These are phyloP conservation scores for Macrophomina pseudophaseolina DNA, from an alignment of 2,329 filamentous ascomycete genomes.

Conservation along the genomic window DNA sequence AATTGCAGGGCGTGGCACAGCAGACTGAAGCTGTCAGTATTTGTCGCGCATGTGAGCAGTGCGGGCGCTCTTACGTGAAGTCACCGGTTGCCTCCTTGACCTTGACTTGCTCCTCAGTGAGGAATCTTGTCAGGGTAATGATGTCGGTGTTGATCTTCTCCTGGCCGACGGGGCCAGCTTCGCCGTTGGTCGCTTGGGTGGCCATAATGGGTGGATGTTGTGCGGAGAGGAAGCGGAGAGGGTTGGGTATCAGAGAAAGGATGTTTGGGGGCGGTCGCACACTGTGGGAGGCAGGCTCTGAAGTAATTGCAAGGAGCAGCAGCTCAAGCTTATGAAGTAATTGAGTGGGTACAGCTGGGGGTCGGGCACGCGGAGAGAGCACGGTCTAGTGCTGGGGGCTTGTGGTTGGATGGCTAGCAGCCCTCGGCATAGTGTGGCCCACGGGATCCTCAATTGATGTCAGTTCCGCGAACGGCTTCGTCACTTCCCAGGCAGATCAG, in stretches of 20 bases:
- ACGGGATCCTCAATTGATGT: slow-evolving; percentile 27
- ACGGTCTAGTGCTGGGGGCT: slow-evolving; percentile 23
- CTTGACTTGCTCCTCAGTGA: slow-evolving; percentile 95
- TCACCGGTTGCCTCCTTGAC: slow-evolving; percentile 95
- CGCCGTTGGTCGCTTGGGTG: slow-evolving; percentile 49
- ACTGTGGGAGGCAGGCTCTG: slow-evolving; percentile 3
- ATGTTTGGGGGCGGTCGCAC: slow-evolving; percentile 4
- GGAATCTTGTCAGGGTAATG: slow-evolving; percentile 90
- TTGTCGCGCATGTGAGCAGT: neutral
- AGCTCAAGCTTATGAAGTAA: slow-evolving; percentile 25
- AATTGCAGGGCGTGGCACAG: slow-evolving; percentile 98
- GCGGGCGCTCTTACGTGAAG: slow-evolving; percentile 76
- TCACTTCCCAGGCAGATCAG: slow-evolving; percentile 16
- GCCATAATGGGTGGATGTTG: slow-evolving; percentile 1
- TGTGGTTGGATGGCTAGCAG: slow-evolving; percentile 22
- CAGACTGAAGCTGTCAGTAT: slow-evolving; percentile 61
- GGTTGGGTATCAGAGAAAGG: slow-evolving; percentile 14
- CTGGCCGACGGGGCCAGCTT: slow-evolving; percentile 59
- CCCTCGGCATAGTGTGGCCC: slow-evolving; percentile 25
- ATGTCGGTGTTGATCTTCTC: slow-evolving; percentile 96
- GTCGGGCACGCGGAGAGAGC: slow-evolving; percentile 26
- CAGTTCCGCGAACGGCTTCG: slow-evolving; percentile 21
- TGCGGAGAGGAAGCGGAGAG: neutral
- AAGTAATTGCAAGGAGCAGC: slow-evolving; percentile 22
- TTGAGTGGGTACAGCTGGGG: slow-evolving; percentile 26